Evolutionary conservation across 257 asterid genomes (phyloP).

Genomic region (Forsythia suspensa): DNA sequence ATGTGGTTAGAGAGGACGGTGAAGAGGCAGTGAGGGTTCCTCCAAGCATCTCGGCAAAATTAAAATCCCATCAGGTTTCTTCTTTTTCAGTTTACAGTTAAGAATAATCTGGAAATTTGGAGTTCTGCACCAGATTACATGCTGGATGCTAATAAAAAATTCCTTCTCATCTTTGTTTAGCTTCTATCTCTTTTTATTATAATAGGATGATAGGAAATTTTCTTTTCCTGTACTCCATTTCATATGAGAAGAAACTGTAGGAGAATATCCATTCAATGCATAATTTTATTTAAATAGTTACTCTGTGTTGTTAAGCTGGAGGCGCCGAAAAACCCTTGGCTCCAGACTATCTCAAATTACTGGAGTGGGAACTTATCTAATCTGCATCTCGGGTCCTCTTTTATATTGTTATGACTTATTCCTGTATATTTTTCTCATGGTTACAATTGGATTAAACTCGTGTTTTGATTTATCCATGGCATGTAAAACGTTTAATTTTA

Average conservation of each 20-base stretch:
- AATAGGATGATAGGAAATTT: not conserved
- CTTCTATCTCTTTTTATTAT: not conserved
- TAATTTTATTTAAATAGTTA: constrained; percentile 2
- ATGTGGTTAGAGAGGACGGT: constrained; percentile 94
- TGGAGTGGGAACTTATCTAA: constrained; percentile 18
- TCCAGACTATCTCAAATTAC: constrained; percentile 11
- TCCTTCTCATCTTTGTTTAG: not conserved
- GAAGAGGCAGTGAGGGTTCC: constrained; percentile 97
- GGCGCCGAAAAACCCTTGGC: not conserved
- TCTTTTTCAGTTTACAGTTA: constrained; percentile 18
- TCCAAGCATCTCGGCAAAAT: constrained; percentile 80
- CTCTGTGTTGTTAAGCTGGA: not conserved
- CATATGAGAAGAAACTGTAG: constrained; percentile 17
- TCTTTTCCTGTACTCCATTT: not conserved
- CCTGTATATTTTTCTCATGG: not conserved
- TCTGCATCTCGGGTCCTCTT: not conserved
- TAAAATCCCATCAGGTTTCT: constrained; percentile 88
- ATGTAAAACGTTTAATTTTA: constrained; percentile 9
- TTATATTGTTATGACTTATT: not conserved
- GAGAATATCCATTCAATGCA: constrained; percentile 6
- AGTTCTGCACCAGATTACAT: constrained; percentile 13
- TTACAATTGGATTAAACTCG: constrained; percentile 2
- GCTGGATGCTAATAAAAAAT: not conserved
- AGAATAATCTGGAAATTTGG: constrained; percentile 9
- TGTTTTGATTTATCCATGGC: not conserved